Conservation (phyloP, 805 yeast genomes). For the Cyberlindnera bimundalis region DNA sequence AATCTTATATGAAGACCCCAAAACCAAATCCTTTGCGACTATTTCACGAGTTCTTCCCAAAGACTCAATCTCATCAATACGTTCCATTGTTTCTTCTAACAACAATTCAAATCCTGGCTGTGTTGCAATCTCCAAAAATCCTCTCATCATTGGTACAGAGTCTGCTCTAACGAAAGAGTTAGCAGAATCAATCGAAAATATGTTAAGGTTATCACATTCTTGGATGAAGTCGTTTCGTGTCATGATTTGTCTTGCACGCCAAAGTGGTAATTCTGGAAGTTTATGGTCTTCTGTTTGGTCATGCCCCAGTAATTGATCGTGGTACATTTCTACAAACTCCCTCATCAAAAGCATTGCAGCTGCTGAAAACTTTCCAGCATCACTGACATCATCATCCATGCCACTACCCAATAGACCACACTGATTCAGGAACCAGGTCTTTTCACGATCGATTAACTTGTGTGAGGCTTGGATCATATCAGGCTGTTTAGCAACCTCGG, state of each 20-base stretch:
- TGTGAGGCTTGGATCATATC: slow-evolving; percentile 62
- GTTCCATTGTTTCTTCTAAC: slow-evolving; percentile 57
- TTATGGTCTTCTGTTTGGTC: slow-evolving; percentile 38
- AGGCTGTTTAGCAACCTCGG: slow-evolving; percentile 60
- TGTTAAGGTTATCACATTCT: slow-evolving; percentile 67
- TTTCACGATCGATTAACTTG: slow-evolving; percentile 70
- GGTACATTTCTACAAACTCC: slow-evolving; percentile 60
- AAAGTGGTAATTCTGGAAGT: slow-evolving; percentile 71
- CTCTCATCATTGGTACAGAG: slow-evolving; percentile 86
- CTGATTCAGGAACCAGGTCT: slow-evolving; percentile 81
- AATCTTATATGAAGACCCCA: slow-evolving; percentile 44
- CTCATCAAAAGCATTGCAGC: slow-evolving; percentile 72
- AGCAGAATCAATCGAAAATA: slow-evolving; percentile 70
- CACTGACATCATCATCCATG: slow-evolving; percentile 91
- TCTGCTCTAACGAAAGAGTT: slow-evolving; percentile 73
- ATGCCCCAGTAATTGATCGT: slow-evolving; percentile 31
- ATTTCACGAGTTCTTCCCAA: slow-evolving; percentile 75
- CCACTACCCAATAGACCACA: slow-evolving; percentile 72
- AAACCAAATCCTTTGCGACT: slow-evolving; percentile 62
- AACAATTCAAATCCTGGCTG: slow-evolving; percentile 70
- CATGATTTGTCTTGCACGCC: slow-evolving; percentile 85
- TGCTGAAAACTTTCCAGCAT: slow-evolving; percentile 69
- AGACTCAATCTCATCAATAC: slow-evolving; percentile 75
- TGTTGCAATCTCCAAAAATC: slow-evolving; percentile 71
- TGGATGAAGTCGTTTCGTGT: slow-evolving; percentile 80